phyloP scores from a whole-genome alignment of 305 asterid species.

The Fraxinus paxiana region DNA sequence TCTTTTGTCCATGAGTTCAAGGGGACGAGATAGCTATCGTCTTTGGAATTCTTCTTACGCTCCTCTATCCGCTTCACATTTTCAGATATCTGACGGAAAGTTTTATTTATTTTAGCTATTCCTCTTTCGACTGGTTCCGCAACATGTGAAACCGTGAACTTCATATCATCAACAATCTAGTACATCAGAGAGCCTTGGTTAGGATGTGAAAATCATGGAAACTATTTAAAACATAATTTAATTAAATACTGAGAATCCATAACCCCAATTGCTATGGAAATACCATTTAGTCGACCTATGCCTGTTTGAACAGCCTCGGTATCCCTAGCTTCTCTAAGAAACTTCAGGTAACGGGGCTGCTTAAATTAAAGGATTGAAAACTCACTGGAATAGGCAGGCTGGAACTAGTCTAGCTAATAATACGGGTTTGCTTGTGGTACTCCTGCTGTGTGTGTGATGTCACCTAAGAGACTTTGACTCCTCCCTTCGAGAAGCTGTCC shows the following conservation, averaged over 20 bases:
- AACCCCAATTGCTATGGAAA: too few species aligned
- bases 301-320: too few species aligned
- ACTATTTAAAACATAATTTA: background rate
- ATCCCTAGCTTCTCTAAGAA: too few species aligned
- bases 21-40: constrained; percentile 78
- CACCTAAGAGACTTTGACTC: too few species aligned
- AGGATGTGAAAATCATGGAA: background rate
- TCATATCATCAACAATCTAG: constrained; percentile 95
- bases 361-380: too few species aligned
- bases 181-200: constrained; percentile 6
- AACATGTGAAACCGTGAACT: constrained; percentile 91
- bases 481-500: too few species aligned
- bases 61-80: constrained; percentile 69
- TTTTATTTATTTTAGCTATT: constrained; percentile 65
- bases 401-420: too few species aligned
- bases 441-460: too few species aligned
- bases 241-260: background rate
- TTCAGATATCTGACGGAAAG: constrained; percentile 87
- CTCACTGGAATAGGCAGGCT: too few species aligned
- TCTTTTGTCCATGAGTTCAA: constrained; percentile 57
- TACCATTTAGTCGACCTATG: too few species aligned
- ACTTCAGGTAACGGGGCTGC: too few species aligned
- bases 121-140: constrained; percentile 96
- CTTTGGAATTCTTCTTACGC: constrained; percentile 62
- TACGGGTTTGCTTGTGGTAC: too few species aligned